These are phyloP conservation scores for Dipodascopsis uninucleata DNA, from an alignment of 805 yeast species.

Conservation along the genomic window DNA sequence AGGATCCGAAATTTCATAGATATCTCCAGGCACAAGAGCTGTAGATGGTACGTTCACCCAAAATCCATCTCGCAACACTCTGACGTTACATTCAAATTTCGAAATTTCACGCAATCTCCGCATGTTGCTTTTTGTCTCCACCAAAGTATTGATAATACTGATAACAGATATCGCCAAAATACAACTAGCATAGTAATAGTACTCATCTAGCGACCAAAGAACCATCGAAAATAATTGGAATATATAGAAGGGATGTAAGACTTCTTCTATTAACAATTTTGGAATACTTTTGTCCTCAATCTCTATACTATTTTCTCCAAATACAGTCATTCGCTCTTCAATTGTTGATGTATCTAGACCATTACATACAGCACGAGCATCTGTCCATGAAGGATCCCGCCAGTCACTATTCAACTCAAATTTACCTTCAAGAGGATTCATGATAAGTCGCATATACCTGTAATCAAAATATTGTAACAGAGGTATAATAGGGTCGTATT, in stretches of 20 bases:
- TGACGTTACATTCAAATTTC: conserved; percentile 67
- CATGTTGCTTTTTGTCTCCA: conserved; percentile 73
- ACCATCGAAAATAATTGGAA: conserved; percentile 91
- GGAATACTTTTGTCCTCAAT: conserved; percentile 66
- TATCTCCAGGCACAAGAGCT: conserved; percentile 93
- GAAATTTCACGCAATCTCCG: conserved; percentile 70
- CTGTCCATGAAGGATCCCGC: conserved; percentile 78
- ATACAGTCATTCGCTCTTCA: conserved; percentile 66
- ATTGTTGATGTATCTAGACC: conserved; percentile 71
- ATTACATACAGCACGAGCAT: conserved; percentile 43
- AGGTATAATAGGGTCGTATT: conserved; percentile 65
- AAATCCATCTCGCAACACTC: conserved; percentile 88
- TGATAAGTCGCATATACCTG: conserved; percentile 76
- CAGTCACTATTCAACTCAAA: conserved; percentile 81
- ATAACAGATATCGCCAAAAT: conserved; percentile 80
- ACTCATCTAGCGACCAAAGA: conserved; percentile 88
- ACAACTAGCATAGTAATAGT: conserved; percentile 90
- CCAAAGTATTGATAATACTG: conserved; percentile 72
- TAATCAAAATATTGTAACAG: conserved; percentile 68
- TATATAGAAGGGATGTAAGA: conserved; percentile 90
- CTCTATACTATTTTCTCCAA: conserved; percentile 72
- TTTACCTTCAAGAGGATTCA: conserved; percentile 82
- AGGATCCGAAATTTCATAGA: conserved; percentile 88
- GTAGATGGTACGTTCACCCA: conserved; percentile 78
- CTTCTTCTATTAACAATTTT: conserved; percentile 75